phyloP scores from a whole-genome alignment of 2,329 filamentous ascomycete species.

The Curvularia eragrostidis region DNA sequence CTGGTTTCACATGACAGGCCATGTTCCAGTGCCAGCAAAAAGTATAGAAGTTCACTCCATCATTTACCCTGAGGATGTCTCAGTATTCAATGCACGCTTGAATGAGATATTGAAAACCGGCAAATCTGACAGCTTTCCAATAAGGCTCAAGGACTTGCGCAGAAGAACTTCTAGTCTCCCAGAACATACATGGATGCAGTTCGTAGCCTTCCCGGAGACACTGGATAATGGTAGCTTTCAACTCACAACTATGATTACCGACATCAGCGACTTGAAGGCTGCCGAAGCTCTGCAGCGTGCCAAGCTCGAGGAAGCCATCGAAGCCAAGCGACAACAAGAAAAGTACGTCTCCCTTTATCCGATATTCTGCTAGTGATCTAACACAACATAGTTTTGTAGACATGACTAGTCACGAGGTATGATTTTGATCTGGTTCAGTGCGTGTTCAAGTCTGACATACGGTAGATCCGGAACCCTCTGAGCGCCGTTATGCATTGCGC shows the following conservation, averaged over 20 bases:
- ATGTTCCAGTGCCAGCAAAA: neutral
- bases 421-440: neutral
- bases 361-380: neutral
- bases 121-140: neutral
- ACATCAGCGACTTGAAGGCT: constrained; percentile 7
- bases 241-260: constrained; percentile 3
- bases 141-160: neutral
- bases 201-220: constrained; percentile 2
- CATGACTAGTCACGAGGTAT: constrained; percentile 8
- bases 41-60: constrained; percentile 1
- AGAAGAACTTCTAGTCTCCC: neutral
- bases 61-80: constrained; percentile 1
- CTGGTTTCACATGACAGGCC: constrained; percentile 9
- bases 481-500: constrained; percentile 10
- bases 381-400: constrained; percentile 2
- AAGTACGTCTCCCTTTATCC: neutral
- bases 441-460: neutral
- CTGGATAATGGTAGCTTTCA: constrained; percentile 2
- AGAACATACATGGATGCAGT: constrained; percentile 5
- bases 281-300: constrained; percentile 1
- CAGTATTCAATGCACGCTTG: neutral
- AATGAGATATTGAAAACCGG: neutral
- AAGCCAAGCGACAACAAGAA: constrained; percentile 8
- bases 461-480: constrained; percentile 6
- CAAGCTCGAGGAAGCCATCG: constrained; percentile 2